Percentiles rank a stretch among this genome's conserved stretches.
These are phyloP conservation scores for Phialocephala subalpina DNA, from an alignment of 2,329 filamentous ascomycete species.

Conservation along the genomic window DNA sequence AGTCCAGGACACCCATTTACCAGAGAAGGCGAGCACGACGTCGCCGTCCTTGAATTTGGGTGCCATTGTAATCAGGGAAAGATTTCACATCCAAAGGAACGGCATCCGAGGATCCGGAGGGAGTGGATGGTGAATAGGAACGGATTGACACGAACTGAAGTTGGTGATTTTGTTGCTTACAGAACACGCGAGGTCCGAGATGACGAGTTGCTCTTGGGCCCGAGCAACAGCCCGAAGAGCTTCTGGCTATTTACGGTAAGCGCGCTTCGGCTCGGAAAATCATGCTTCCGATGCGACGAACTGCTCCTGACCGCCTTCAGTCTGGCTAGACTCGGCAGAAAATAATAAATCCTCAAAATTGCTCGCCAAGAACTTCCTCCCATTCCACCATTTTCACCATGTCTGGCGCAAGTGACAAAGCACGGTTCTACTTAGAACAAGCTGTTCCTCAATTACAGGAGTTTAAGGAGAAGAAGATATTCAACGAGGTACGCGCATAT, in stretches of 20 bases:
- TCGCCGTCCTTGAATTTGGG: constrained; percentile 69
- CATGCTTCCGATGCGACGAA: neutral
- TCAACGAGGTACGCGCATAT: constrained; percentile 68
- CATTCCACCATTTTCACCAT: constrained; percentile 53
- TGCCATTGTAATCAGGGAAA: constrained; percentile 47
- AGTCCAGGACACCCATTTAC: constrained; percentile 87
- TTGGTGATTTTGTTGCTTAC: constrained; percentile 3
- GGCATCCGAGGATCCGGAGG: constrained; percentile 38
- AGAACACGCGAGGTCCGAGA: constrained; percentile 4
- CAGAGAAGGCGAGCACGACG: constrained; percentile 73
- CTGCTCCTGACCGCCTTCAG: neutral
- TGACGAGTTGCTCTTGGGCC: neutral
- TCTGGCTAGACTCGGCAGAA: constrained; percentile 7
- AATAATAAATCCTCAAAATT: neutral
- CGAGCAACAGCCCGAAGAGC: neutral
- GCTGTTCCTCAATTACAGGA: constrained; percentile 91
- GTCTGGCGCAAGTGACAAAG: constrained; percentile 90
- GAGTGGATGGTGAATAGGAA: constrained; percentile 18
- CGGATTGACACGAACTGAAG: neutral
- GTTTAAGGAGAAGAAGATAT: constrained; percentile 91
- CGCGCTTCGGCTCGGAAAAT: neutral
- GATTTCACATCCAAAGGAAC: constrained; percentile 42
- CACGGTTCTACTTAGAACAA: constrained; percentile 92
- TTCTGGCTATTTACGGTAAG: neutral
- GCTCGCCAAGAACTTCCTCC: neutral